Base-by-base conservation (phyloP, 306 rosid species). In the Fragaria vesca region DNA sequence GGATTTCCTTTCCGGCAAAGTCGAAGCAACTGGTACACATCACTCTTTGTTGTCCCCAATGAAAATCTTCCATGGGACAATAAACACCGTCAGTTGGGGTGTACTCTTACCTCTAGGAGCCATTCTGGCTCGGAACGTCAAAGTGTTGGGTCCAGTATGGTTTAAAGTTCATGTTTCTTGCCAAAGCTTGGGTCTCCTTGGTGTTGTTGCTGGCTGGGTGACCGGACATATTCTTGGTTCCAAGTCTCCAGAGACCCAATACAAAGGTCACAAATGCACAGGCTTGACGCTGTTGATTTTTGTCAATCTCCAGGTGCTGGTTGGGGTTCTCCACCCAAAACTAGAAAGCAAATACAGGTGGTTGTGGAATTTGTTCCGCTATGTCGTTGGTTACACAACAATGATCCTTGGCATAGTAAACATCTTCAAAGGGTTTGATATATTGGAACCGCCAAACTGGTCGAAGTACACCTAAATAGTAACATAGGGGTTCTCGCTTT, bases 61-160 rank as follows among this genome's bases (percentile, higher is more conserved):
- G 81, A 12, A 54, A 42, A 57, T 60, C 17, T 1, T 4, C 26
- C 10, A 80, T 81, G 90, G 85, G 62, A 36, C 77, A 3, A 21
- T 84, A 42, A 78, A 79, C 51, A 70, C 54, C 0, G n/a, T 87
- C 28, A 78, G 89, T 0, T 87, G 86, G 88, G 89, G 89, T 45
- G 50, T 83, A 54, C 38, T 85, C 12, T 74, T 85, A 83, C 85
- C 87, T 0, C 38, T 48, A 3, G 87, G 89, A 1, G 77, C 69
- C 8, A 77, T 87, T 10, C 0, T 85, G 0, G 89, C 82, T 17
- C 32, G 32, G 32, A 30, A 30, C 32, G 1, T 30, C 32, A 30
- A 24, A 24, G 32, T 30, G 32, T 30, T 30, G 32, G 32, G 32
- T 30, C 2, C 32, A 30, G 32, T 30, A 30, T 30, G 32, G 32